Evolutionary conservation across 2,329 filamentous ascomycete genomes (phyloP).

Genomic region (Microsporum audouinii): DNA sequence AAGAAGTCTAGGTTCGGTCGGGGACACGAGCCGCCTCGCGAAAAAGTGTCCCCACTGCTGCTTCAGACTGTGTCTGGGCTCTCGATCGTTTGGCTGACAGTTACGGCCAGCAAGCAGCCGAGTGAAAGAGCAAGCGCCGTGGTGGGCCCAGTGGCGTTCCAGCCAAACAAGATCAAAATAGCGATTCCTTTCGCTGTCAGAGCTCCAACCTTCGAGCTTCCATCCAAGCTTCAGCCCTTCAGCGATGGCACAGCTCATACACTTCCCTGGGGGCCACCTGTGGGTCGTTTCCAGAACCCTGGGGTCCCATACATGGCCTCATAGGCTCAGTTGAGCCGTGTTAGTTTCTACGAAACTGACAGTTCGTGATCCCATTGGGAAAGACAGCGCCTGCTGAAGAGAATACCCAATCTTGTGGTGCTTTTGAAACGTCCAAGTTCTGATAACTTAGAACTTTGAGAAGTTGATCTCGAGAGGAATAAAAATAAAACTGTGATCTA

Average conservation of each 20-base stretch:
- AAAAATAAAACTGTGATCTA: neutral
- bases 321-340: neutral
- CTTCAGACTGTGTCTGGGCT: neutral
- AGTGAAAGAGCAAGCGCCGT: neutral
- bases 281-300: neutral
- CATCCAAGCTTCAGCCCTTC: neutral
- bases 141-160: neutral
- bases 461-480: too few species aligned
- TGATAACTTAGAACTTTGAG: neutral
- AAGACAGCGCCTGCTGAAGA: neutral
- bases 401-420: neutral
- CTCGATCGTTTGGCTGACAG: slow-evolving; percentile 3
- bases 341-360: neutral
- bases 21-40: neutral
- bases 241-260: neutral
- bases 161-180: neutral
- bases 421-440: neutral
- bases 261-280: neutral
- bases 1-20: neutral
- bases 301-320: neutral
- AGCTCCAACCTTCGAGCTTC: neutral
- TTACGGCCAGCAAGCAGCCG: neutral
- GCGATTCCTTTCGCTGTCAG: neutral
- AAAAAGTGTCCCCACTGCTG: neutral
- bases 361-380: neutral